These are phyloP conservation scores for Mycena sp. DNA, from an alignment of 1,284 basidiomycete species.

Conservation along the genomic window DNA sequence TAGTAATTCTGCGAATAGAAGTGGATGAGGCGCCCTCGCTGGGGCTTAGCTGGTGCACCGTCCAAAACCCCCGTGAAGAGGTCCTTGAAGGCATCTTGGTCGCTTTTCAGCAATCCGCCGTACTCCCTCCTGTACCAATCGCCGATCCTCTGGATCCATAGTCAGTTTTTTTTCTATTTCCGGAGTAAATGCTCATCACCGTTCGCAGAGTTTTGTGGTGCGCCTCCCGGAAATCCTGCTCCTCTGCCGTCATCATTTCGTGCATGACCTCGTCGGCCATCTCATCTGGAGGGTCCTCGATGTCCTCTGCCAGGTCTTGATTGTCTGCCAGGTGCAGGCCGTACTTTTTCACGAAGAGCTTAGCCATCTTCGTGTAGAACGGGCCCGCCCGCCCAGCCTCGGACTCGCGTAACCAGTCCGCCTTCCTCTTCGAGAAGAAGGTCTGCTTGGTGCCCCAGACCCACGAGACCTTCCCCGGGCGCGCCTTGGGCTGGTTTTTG, in stretches of 20 bases:
- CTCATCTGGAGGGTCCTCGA: conserved; percentile 1
- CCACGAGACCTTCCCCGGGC: too few relatives aligned
- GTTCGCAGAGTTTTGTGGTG: too few relatives aligned
- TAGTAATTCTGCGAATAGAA: conserved; percentile 17
- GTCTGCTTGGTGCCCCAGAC: too few relatives aligned
- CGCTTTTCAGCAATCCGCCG: neutral
- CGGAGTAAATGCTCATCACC: too few relatives aligned
- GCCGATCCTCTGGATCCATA: neutral
- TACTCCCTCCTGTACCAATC: conserved; percentile 1
- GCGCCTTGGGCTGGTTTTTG: too few relatives aligned
- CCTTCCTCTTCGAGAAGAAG: too few relatives aligned
- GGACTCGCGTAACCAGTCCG: too few relatives aligned
- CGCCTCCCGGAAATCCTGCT: too few relatives aligned
- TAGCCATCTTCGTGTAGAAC: too few relatives aligned
- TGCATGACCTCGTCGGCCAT: neutral
- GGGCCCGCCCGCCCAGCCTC: too few relatives aligned
- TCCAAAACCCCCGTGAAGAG: neutral
- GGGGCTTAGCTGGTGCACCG: neutral
- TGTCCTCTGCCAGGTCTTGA: conserved; percentile 1
- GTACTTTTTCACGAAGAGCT: neutral
- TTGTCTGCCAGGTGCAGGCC: neutral
- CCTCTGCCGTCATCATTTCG: neutral
- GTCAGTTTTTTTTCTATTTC: too few relatives aligned
- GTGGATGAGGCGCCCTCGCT: neutral
- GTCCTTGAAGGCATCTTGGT: neutral